phyloP scores from a whole-genome alignment of 2,329 filamentous ascomycete genomes.

The Fusarium incarnatum region DNA sequence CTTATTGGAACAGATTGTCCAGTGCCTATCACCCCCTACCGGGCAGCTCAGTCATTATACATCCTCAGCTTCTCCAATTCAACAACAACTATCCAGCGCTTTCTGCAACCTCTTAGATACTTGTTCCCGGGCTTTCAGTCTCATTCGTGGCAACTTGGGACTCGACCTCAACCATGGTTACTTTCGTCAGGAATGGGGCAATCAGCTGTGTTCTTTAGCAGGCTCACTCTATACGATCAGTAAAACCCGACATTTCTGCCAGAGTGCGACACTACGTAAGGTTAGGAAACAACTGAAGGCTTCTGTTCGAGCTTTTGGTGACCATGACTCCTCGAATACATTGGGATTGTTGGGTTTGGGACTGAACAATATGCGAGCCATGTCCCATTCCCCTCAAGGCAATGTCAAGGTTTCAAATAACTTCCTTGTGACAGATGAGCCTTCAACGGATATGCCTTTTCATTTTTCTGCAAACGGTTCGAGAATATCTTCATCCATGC shows the following conservation, averaged over 20 bases:
- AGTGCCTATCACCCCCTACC: constrained; percentile 36
- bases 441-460: constrained; percentile 15
- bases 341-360: constrained; percentile 35
- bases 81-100: constrained; percentile 45
- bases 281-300: constrained; percentile 49
- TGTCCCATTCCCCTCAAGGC: constrained; percentile 41
- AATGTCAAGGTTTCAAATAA: constrained; percentile 13
- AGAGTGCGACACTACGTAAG: constrained; percentile 38
- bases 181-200: constrained; percentile 42
- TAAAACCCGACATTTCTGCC: constrained; percentile 47
- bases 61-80: constrained; percentile 34
- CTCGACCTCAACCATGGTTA: constrained; percentile 37
- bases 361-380: constrained; percentile 30
- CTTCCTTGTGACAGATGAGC: constrained; percentile 16
- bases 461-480: constrained; percentile 34
- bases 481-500: constrained; percentile 40
- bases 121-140: constrained; percentile 47
- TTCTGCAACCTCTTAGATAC: constrained; percentile 50
- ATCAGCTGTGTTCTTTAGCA: constrained; percentile 43
- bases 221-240: constrained; percentile 45
- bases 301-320: constrained; percentile 40
- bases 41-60: constrained; percentile 41
- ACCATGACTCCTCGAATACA: constrained; percentile 30
- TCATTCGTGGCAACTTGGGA: constrained; percentile 37
- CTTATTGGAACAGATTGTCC: constrained; percentile 47